A percentile compares a stretch with the other conserved stretches of the same genome.
Evolutionary conservation across 768 basidiomycete species (phyloP).

Genomic region (Podaxis sp.): DNA sequence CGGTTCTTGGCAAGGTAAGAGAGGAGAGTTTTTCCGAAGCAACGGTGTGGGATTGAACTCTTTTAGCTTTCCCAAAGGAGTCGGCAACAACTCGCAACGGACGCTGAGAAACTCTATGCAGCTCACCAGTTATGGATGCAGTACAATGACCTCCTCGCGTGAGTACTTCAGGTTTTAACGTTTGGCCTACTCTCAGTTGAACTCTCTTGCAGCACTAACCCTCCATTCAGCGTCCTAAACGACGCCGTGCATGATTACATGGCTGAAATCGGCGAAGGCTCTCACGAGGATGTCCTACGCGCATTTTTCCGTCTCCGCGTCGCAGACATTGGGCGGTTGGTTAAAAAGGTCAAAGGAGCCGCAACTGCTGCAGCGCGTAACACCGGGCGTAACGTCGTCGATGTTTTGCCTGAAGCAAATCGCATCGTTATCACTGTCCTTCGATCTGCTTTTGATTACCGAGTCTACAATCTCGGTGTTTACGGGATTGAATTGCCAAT

Average conservation of each 20-base stretch:
- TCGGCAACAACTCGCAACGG: slow-evolving; percentile 70
- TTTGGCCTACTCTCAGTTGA: not conserved
- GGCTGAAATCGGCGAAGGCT: slow-evolving; percentile 49
- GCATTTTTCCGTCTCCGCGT: slow-evolving; percentile 79
- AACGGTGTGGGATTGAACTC: not conserved
- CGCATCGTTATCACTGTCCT: slow-evolving; percentile 64
- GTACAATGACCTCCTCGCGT: slow-evolving; percentile 70
- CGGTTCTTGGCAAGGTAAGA: slow-evolving; percentile 66
- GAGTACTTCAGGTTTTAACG: slow-evolving; percentile 21
- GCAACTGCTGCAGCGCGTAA: slow-evolving; percentile 42
- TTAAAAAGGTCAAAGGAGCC: slow-evolving; percentile 58
- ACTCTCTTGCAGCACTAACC: slow-evolving; percentile 41
- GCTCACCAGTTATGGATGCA: slow-evolving; percentile 79
- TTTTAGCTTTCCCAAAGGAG: slow-evolving; percentile 76
- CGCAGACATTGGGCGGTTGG: slow-evolving; percentile 60
- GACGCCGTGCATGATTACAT: slow-evolving; percentile 72
- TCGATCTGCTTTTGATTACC: slow-evolving; percentile 71
- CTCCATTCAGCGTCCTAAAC: slow-evolving; percentile 61
- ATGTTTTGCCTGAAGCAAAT: slow-evolving; percentile 65
- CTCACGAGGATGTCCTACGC: slow-evolving; percentile 76
- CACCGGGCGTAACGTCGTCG: slow-evolving; percentile 39
- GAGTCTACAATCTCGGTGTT: slow-evolving; percentile 64
- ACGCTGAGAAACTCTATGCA: slow-evolving; percentile 86
- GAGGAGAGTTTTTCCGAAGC: slow-evolving; percentile 6
- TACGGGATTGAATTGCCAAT: slow-evolving; percentile 77